Evolutionary conservation across 2,329 filamentous ascomycete species (phyloP), one percentile per base, ranked within the genome.

Genomic region (Penicillium corylophilum): DNA sequence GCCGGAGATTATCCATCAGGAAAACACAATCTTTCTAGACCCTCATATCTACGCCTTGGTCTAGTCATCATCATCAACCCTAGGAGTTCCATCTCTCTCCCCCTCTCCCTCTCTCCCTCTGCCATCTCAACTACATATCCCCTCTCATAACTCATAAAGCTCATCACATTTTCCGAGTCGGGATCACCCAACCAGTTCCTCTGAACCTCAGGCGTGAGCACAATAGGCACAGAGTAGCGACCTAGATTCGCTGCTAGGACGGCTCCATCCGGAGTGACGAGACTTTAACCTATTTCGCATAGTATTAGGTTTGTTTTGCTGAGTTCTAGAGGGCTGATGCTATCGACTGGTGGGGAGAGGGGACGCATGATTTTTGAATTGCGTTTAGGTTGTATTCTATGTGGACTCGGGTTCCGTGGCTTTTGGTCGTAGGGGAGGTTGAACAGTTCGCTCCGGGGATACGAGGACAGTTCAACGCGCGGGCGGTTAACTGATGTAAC

Each of bases 401-500:
- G 48, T 5, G 28, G 46, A 7, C 33, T 24, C 33, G 5, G 33
- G 15, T 7, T 18, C 33, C 5, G 7, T 3, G 15, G 5, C 24
- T 60, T 55, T 42, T 61, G 51, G 4, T 48, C 29, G 0, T 47
- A 38, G 0, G 64, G 61, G 2, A 63, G 20, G 20, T 69, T 70
- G 40, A 70, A 69, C 1, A 69, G 52, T 45, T 69, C 67, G 20
- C 64, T 59, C n/a, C 55, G 53, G 2, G 60, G 50, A 16, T 56
- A 23, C 0, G 56, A 51, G 1, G 67, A 47, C 29, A 70, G 53
- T 48, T 70, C 67, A 5, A 57, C 61, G 16, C 64, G 59, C 29
- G 49, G 51, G 1, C 59, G 62, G 49, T 61, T 57, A 55, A 68
- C 63, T 2, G 60, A 61, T 18, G 66, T 69, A 41, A 67, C 66